Evolutionary conservation across 352 stramenopile genomes (phyloP).

Genomic region (Globisporangium carolinianum): DNA sequence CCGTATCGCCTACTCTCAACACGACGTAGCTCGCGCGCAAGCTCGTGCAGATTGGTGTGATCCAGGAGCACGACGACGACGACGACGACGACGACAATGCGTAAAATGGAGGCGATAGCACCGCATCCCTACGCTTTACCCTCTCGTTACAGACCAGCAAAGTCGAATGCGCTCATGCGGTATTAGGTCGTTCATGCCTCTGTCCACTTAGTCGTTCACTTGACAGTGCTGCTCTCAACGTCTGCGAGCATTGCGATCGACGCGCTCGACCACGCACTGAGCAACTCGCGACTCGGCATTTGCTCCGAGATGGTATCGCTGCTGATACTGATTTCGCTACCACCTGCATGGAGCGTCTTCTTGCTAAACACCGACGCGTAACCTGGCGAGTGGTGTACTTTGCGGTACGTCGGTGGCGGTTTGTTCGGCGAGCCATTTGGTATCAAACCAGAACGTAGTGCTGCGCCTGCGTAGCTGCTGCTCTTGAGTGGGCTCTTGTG

Average conservation of each 20-base stretch:
- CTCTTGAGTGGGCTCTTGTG: slow-evolving; percentile 8
- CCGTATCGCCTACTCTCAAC: not conserved
- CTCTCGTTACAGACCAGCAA: too few species aligned
- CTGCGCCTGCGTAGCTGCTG: too few species aligned
- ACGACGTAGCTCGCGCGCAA: slow-evolving; percentile 41
- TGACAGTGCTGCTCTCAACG: not conserved
- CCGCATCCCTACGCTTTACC: too few species aligned
- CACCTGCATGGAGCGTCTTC: not conserved
- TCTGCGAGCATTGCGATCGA: slow-evolving; percentile 7
- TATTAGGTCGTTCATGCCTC: not conserved
- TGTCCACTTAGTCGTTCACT: not conserved
- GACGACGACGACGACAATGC: slow-evolving; percentile 15
- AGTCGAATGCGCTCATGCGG: not conserved
- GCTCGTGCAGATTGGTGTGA: slow-evolving; percentile 50
- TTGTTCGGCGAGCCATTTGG: not conserved
- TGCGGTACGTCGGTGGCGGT: not conserved
- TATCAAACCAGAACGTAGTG: too few species aligned
- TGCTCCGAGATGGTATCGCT: not conserved
- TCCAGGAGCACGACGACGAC: slow-evolving; percentile 43
- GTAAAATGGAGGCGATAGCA: not conserved
- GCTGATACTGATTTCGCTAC: not conserved
- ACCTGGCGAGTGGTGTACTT: slow-evolving; percentile 3
- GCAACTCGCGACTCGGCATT: slow-evolving; percentile 3
- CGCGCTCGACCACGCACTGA: slow-evolving; percentile 9
- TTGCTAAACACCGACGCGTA: slow-evolving; percentile 5